These are phyloP conservation scores for Debaryomyces nepalensis DNA, from an alignment of 1,139 yeast genomes.

Conservation along the genomic window DNA sequence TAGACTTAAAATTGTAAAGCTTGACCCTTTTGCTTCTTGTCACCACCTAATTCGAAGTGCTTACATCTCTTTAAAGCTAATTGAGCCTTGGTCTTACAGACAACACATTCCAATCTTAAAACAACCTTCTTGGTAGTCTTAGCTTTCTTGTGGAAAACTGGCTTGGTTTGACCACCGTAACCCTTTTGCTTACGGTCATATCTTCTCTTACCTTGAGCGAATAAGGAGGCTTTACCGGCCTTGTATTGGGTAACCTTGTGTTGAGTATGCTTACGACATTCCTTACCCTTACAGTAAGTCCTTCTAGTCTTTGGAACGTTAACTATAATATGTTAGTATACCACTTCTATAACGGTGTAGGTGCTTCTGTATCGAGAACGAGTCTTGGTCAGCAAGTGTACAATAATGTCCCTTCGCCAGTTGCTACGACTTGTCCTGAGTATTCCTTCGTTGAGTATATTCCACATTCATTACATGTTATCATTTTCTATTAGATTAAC, in stretches of 20 bases:
- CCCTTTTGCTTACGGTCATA: conserved; percentile 99
- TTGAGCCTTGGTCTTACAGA: conserved; percentile 99
- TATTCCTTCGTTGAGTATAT: too few species aligned
- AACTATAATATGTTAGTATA: conserved; percentile 60
- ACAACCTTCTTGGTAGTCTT: conserved; percentile 99
- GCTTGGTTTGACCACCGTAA: conserved; percentile 99
- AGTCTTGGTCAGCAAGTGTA: not conserved
- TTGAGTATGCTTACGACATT: conserved; percentile 99
- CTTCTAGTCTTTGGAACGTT: conserved; percentile 99
- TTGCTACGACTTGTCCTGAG: too few species aligned
- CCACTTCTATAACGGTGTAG: not conserved
- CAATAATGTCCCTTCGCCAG: not conserved
- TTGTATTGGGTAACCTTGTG: conserved; percentile 99
- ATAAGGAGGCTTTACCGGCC: conserved; percentile 99
- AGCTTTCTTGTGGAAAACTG: conserved; percentile 99
- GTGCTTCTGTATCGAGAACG: conserved; percentile 4
- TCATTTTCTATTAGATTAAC: too few species aligned
- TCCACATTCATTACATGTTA: too few species aligned
- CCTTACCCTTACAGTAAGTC: conserved; percentile 99
- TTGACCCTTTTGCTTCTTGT: conserved; percentile 99
- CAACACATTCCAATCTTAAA: conserved; percentile 97
- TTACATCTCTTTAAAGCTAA: conserved; percentile 98
- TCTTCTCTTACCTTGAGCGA: conserved; percentile 99
- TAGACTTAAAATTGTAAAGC: conserved; percentile 84
- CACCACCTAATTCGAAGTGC: conserved; percentile 99